Evolutionary conservation across 768 basidiomycete species (phyloP).

Genomic region (Melanogaster broomeanus): DNA sequence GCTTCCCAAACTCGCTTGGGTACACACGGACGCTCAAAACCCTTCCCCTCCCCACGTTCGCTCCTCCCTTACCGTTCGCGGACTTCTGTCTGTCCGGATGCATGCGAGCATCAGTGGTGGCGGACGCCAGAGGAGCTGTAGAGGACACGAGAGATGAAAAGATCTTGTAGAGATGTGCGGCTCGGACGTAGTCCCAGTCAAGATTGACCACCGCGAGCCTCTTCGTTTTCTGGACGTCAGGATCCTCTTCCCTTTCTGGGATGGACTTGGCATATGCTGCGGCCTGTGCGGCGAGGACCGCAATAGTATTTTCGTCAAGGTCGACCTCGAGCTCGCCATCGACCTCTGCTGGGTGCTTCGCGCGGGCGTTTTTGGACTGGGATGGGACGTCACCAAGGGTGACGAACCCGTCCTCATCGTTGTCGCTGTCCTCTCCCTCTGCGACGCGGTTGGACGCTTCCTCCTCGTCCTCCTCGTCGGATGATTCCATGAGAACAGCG

Average conservation of each 20-base stretch:
- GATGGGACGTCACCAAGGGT: conserved; percentile 47
- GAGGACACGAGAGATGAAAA: conserved; percentile 83
- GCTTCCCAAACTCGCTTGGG: conserved; percentile 92
- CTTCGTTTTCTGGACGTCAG: conserved; percentile 51
- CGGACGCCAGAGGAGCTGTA: conserved; percentile 43
- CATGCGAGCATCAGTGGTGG: conserved; percentile 25
- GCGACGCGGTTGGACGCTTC: background rate
- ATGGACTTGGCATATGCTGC: conserved; percentile 53
- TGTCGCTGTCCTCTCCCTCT: conserved; percentile 43
- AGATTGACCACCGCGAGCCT: conserved; percentile 92
- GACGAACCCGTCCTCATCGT: conserved; percentile 49
- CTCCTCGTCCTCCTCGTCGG: conserved; percentile 66
- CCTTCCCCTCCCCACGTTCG: conserved; percentile 54
- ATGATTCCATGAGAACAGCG: conserved; percentile 84
- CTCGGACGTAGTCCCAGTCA: conserved; percentile 97
- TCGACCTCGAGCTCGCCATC: conserved; percentile 63
- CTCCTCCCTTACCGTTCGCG: conserved; percentile 10
- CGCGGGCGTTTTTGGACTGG: background rate
- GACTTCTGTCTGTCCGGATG: conserved; percentile 13
- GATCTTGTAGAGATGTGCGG: conserved; percentile 88
- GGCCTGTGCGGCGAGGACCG: conserved; percentile 74
- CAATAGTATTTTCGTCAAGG: conserved; percentile 74
- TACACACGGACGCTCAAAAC: conserved; percentile 82
- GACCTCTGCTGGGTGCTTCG: conserved; percentile 17
- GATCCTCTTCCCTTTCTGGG: conserved; percentile 45